Conservation (phyloP, 805 yeast species). For the Yarrowia keelungensis region DNA sequence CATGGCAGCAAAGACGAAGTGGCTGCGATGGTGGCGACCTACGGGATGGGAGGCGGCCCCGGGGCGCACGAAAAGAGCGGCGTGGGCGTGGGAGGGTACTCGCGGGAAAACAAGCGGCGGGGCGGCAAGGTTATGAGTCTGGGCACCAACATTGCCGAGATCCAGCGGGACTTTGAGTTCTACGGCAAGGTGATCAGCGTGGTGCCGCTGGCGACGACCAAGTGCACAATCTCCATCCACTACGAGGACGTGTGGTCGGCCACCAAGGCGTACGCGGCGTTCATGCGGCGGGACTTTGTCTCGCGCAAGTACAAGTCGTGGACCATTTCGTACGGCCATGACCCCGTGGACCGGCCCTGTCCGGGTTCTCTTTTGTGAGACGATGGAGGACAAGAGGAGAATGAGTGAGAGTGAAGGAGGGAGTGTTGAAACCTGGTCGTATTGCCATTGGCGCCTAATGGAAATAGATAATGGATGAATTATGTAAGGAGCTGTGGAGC, state of each 20-base stretch:
- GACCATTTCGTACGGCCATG: conserved; percentile 19
- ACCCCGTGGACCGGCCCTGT: conserved; percentile 36
- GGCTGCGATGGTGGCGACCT: conserved; percentile 20
- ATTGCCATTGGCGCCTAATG: conserved; percentile 1
- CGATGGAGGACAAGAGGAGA: background rate
- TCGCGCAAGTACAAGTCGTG: conserved; percentile 31
- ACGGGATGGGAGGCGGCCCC: background rate
- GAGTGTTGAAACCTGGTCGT: no score
- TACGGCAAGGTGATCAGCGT: conserved; percentile 35
- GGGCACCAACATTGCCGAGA: conserved; percentile 34
- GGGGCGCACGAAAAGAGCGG: background rate
- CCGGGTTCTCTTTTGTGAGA: conserved; percentile 21
- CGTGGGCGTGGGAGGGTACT: background rate
- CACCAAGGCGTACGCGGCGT: conserved; percentile 30
- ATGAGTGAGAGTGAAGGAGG: no score
- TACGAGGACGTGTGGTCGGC: conserved; percentile 35
- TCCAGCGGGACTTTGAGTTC: conserved; percentile 29
- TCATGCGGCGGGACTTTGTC: conserved; percentile 21
- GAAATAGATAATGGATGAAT: conserved; percentile 9
- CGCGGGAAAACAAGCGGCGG: conserved; percentile 30
- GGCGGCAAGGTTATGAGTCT: conserved; percentile 27
- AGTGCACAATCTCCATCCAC: conserved; percentile 33
- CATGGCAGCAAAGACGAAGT: conserved; percentile 23
- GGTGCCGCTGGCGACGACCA: conserved; percentile 27
- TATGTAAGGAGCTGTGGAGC: no score